Percentiles rank a stretch among this genome's conserved stretches.
These are phyloP conservation scores for Yamadazyma endophytica DNA, from an alignment of 805 yeast genomes.

Conservation along the genomic window DNA sequence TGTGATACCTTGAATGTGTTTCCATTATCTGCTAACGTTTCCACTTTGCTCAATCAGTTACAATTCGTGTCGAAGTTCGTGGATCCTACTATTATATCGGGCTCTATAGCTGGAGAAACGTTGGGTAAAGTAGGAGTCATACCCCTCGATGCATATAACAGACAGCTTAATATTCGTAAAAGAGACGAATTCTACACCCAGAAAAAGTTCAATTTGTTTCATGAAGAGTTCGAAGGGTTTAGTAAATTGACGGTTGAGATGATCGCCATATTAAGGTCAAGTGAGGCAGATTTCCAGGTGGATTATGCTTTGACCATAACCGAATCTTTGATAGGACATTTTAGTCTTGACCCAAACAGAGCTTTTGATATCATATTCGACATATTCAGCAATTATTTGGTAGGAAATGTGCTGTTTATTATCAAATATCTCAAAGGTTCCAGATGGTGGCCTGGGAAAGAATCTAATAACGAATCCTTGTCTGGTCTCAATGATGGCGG, in stretches of 20 bases:
- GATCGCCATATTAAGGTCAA: conserved; percentile 30
- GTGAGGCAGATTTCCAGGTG: conserved; percentile 38
- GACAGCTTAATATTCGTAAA: conserved; percentile 30
- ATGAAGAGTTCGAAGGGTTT: conserved; percentile 79
- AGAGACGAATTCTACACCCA: conserved; percentile 45
- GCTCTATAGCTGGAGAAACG: conserved; percentile 23
- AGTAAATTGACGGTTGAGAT: conserved; percentile 56
- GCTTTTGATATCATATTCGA: conserved; percentile 61
- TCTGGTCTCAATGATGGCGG: conserved; percentile 47
- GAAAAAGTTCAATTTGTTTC: conserved; percentile 59
- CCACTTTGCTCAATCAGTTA: conserved; percentile 18
- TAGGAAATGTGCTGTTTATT: conserved; percentile 43
- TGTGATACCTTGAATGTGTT: conserved; percentile 38
- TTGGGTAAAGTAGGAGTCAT: conserved; percentile 24
- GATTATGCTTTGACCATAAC: conserved; percentile 44
- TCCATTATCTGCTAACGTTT: conserved; percentile 21
- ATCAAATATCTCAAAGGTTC: conserved; percentile 49
- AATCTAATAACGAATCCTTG: conserved; percentile 29
- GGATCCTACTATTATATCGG: conserved; percentile 28
- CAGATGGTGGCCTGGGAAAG: conserved; percentile 61
- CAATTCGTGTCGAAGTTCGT: conserved; percentile 21
- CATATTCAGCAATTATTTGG: conserved; percentile 43
- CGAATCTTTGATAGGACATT: conserved; percentile 66
- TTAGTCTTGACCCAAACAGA: conserved; percentile 67
- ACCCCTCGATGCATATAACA: conserved; percentile 30